A percentile compares a stretch with the other conserved stretches of the same genome.
phyloP scores from a whole-genome alignment of 768 basidiomycete species.

The Glaciozyma antarctica region DNA sequence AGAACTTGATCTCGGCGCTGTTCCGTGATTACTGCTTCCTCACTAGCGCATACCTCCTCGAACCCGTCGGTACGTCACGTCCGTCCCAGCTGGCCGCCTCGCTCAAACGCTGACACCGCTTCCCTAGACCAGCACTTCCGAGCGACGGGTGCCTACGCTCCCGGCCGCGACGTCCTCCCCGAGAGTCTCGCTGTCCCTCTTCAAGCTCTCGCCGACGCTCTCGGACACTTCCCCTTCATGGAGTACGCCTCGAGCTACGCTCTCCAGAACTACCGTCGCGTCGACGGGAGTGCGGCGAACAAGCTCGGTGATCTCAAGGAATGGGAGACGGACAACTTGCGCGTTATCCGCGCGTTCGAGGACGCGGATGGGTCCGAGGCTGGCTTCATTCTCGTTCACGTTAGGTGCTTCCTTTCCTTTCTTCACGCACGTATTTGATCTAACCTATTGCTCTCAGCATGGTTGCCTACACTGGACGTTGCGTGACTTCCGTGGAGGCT shows the following conservation, averaged over 20 bases:
- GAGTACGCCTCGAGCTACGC: constrained; percentile 29
- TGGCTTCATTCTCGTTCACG: constrained; percentile 32
- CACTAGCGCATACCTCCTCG: constrained; percentile 39
- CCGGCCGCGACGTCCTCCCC: constrained; percentile 36
- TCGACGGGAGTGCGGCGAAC: constrained; percentile 9
- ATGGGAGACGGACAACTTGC: constrained; percentile 38
- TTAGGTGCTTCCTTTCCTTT: constrained; percentile 34
- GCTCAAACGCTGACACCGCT: neutral
- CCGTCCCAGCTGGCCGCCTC: neutral
- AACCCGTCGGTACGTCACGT: constrained; percentile 35
- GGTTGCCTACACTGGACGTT: constrained; percentile 37
- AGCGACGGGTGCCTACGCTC: constrained; percentile 36
- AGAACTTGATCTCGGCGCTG: constrained; percentile 32
- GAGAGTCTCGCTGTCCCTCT: constrained; percentile 37
- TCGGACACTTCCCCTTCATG: constrained; percentile 38
- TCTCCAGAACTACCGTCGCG: constrained; percentile 36
- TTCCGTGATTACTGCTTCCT: constrained; percentile 39
- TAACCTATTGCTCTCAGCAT: constrained; percentile 33
- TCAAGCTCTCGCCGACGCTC: constrained; percentile 35
- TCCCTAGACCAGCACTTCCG: constrained; percentile 25
- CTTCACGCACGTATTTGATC: neutral
- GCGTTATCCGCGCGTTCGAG: constrained; percentile 41
- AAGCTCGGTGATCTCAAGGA: constrained; percentile 10
- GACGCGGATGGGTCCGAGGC: constrained; percentile 32
- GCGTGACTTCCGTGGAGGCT: constrained; percentile 35